Percentiles rank a stretch among this genome's conserved stretches.
Evolutionary conservation across 345 rosid species (phyloP).

Genomic region (Adansonia digitata): DNA sequence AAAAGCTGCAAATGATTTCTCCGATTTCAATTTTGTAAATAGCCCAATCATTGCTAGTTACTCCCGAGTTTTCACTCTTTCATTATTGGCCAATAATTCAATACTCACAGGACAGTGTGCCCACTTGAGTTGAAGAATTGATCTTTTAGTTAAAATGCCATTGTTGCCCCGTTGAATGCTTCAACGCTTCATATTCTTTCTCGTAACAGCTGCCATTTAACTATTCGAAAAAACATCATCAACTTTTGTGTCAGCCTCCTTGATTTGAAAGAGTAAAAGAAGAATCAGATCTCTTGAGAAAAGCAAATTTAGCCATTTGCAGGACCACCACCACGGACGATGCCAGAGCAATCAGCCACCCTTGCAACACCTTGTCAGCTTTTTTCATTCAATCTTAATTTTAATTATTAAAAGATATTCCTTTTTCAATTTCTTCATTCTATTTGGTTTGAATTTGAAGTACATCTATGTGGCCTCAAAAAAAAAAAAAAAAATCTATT

Average conservation of each 20-base stretch:
- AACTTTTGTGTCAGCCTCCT: not conserved
- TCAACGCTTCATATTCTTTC: not conserved
- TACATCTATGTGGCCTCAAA: too few species aligned
- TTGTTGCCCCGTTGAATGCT: not conserved
- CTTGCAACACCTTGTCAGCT: not conserved
- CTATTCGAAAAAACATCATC: not conserved
- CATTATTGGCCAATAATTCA: not conserved
- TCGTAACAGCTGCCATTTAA: not conserved
- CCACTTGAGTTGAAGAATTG: not conserved
- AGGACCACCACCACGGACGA: not conserved
- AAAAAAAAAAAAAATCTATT: not conserved
- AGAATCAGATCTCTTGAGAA: not conserved
- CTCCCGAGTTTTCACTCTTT: not conserved
- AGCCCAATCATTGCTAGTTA: too few species aligned
- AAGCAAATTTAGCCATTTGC: not conserved
- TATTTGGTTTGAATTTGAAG: not conserved
- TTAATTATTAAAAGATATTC: not conserved
- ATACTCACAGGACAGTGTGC: not conserved
- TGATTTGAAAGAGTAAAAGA: not conserved
- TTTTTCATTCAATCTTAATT: not conserved
- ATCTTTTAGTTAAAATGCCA: not conserved
- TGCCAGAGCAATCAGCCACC: not conserved
- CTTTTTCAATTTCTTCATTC: too few species aligned
- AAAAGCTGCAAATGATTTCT: not conserved
- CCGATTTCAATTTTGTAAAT: not conserved